phyloP scores from a whole-genome alignment of 192 early-diverging fungal genomes.

The Fimicolochytrium jonesii region DNA sequence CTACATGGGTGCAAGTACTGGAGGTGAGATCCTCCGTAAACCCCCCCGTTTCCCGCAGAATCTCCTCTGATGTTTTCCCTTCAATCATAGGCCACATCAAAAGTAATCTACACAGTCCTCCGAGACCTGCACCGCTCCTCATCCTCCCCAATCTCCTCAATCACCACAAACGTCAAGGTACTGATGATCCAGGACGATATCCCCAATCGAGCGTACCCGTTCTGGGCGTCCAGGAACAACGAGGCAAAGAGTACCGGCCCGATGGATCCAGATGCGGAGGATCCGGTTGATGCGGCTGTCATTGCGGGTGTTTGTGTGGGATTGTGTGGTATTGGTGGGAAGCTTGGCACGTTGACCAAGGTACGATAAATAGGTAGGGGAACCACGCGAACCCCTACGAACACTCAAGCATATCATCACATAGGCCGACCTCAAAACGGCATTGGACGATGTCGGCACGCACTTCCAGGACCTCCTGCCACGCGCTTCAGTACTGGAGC shows the following conservation, averaged over 20 bases:
- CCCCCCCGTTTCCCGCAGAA: background rate
- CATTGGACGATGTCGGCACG: slow-evolving; percentile 28
- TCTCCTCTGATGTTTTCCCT: background rate
- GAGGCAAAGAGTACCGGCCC: slow-evolving; percentile 14
- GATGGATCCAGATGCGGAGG: slow-evolving; percentile 25
- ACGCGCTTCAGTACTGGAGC: slow-evolving; percentile 13
- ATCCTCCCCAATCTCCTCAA: background rate
- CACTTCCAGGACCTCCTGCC: slow-evolving; percentile 34
- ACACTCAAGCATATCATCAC: background rate
- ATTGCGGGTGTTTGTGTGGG: slow-evolving; percentile 28
- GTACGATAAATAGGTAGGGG: slow-evolving; percentile 2
- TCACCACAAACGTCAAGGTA: slow-evolving; percentile 20
- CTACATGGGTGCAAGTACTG: slow-evolving; percentile 38
- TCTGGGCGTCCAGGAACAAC: slow-evolving; percentile 42
- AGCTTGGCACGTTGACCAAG: slow-evolving; percentile 30
- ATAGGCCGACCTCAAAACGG: slow-evolving; percentile 35
- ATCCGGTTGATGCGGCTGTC: slow-evolving; percentile 1
- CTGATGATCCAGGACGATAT: slow-evolving; percentile 33
- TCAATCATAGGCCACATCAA: slow-evolving; percentile 27
- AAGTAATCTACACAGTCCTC: slow-evolving; percentile 34
- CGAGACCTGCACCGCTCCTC: slow-evolving; percentile 26
- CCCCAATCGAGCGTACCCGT: slow-evolving; percentile 31
- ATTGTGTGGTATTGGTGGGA: slow-evolving; percentile 18
- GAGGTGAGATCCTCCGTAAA: slow-evolving; percentile 21
- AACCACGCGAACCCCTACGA: background rate